Percentiles rank a stretch among this genome's conserved stretches.
Conservation (phyloP, 192 early-diverging fungal genomes). For the Endogone sp. region DNA sequence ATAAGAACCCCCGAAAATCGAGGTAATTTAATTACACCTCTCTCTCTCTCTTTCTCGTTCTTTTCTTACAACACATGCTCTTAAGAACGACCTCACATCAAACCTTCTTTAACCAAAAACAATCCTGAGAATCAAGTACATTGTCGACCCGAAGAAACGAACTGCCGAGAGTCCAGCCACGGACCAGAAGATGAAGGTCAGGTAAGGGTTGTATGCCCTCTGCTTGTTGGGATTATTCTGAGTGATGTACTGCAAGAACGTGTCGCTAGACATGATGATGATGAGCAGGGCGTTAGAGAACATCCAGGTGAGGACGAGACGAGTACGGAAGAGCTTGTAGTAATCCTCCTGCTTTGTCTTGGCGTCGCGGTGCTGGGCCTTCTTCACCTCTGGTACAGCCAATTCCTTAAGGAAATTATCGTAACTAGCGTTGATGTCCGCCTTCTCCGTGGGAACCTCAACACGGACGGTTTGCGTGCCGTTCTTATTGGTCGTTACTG, state of each 20-base stretch:
- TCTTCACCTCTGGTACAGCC: conserved; percentile 32
- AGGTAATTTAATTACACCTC: too few species aligned
- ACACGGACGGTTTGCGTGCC: conserved; percentile 65
- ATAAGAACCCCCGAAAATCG: too few species aligned
- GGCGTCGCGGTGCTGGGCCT: conserved; percentile 64
- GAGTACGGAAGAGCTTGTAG: conserved; percentile 85
- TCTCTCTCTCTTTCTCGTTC: too few species aligned
- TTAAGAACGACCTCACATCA: too few species aligned
- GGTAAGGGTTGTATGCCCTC: conserved; percentile 58
- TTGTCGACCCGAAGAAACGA: conserved; percentile 70
- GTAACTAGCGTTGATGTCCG: conserved; percentile 78
- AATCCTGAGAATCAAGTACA: conserved; percentile 63
- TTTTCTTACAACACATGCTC: too few species aligned
- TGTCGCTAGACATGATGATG: conserved; percentile 59
- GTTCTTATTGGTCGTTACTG: conserved; percentile 63
- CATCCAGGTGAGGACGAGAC: conserved; percentile 80
- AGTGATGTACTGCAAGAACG: conserved; percentile 29
- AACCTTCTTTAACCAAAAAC: conserved; percentile 59
- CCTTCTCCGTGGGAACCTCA: conserved; percentile 65
- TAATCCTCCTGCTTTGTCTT: conserved; percentile 83
- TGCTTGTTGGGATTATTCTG: conserved; percentile 18
- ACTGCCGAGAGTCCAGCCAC: conserved; percentile 69
- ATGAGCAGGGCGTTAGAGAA: conserved; percentile 76
- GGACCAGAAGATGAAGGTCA: conserved; percentile 87
- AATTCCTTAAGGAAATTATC: conserved; percentile 62